Base-by-base conservation (phyloP, 805 yeast species). In the Yamadazyma olivae region DNA sequence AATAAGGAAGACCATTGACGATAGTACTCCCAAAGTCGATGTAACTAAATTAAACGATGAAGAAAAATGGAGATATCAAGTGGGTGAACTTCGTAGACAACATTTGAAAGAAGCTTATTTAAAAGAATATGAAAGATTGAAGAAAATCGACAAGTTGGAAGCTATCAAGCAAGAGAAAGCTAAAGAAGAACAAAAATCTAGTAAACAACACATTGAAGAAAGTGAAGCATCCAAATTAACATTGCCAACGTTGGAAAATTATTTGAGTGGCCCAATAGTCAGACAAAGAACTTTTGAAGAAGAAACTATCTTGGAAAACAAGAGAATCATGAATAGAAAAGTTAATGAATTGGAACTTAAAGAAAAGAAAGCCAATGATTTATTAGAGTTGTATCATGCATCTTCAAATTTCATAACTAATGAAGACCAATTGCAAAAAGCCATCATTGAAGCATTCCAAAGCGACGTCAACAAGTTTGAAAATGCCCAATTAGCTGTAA, bases 251-350 rank as follows among this genome's bases (percentile, higher is more conserved):
- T 67, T 89, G 39, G 88, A 83, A 49, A 70, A 74, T 25, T 70
- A 79, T 44, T 59, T 86, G 41, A 57, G 72, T 16, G 86, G 85
- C 2, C 85, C 91, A 12, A 62, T 88, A 41, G 75, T 90, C 70
- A 74, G 83, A 53, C 75, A 64, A 31, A 74, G 95, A 57, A 83
- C 95, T 0, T 68, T 64, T 17, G 93, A 81, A 50, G 95, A 90
- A 60, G 57, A 61, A 33, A 74, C 70, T 35, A 50, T 74, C 19
- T 61, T 86, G 45, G 49, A 59, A 20, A 71, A 77, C 49, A 85
- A 83, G 57, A 73, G 90, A 46, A 59, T 66, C 32, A 75, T 83
- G 48, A 90, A 89, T 60, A 74, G 93, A 56, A 67, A 74, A 43
- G 61, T 71, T 27, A 54, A 61, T 10, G 79, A 79, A 48, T 69